Evolutionary conservation across 768 basidiomycete species (phyloP).

Genomic region (Boletus fagicola): DNA sequence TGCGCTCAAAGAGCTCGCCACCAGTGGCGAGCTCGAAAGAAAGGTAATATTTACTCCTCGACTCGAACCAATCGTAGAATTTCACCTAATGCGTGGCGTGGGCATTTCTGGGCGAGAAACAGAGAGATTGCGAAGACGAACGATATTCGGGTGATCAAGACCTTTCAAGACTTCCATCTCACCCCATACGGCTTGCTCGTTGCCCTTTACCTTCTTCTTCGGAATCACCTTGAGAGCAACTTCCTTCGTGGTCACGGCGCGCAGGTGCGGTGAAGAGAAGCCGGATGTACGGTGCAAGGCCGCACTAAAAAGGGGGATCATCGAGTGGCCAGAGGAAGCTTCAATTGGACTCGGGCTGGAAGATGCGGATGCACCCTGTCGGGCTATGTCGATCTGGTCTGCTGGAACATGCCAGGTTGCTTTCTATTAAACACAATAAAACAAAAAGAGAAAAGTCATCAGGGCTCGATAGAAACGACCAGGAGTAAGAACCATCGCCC

Average conservation of each 20-base stretch:
- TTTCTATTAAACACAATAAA: slow-evolving; percentile 38
- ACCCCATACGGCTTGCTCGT: slow-evolving; percentile 82
- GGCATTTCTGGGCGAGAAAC: background rate
- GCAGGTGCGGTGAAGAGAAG: slow-evolving; percentile 25
- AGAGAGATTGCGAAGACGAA: slow-evolving; percentile 35
- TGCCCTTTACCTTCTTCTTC: slow-evolving; percentile 94
- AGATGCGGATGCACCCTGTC: slow-evolving; percentile 54
- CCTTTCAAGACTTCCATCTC: slow-evolving; percentile 94
- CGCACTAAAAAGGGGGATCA: slow-evolving; percentile 31
- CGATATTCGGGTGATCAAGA: slow-evolving; percentile 89
- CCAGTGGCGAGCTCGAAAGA: slow-evolving; percentile 91
- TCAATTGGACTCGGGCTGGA: slow-evolving; percentile 22
- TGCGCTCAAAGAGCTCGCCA: slow-evolving; percentile 92
- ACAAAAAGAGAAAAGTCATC: background rate
- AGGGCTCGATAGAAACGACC: background rate
- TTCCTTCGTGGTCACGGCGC: slow-evolving; percentile 52
- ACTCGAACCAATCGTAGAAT: slow-evolving; percentile 97
- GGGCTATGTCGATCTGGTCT: slow-evolving; percentile 54
- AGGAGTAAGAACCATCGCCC: slow-evolving; percentile 2
- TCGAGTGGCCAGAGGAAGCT: slow-evolving; percentile 17
- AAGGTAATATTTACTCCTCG: slow-evolving; percentile 91
- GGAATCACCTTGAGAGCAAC: slow-evolving; percentile 89
- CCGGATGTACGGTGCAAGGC: slow-evolving; percentile 22
- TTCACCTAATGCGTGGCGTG: slow-evolving; percentile 61
- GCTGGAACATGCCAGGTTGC: slow-evolving; percentile 77